A percentile compares a stretch with the other conserved stretches of the same genome.
Evolutionary conservation across 73 alveolate genomes (phyloP).

Genomic region (Stentor roeselii): DNA sequence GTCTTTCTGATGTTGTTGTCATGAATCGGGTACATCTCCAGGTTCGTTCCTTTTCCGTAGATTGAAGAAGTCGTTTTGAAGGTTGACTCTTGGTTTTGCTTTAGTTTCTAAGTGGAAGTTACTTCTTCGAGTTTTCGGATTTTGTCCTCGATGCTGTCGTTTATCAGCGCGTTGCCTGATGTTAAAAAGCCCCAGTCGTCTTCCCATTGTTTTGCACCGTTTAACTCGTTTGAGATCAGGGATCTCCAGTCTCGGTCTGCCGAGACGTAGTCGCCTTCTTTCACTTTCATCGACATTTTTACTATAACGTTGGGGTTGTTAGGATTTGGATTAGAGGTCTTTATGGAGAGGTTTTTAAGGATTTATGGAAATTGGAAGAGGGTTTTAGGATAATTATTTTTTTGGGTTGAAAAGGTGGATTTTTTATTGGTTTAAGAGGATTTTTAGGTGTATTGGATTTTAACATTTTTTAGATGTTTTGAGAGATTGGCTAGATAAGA

Average conservation of each 20-base stretch:
- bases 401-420: no score
- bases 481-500: no score
- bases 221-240: background rate
- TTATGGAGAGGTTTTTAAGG: no score
- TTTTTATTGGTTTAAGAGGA: no score
- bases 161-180: constrained; percentile 7
- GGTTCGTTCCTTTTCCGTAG: constrained; percentile 10
- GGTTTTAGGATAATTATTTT: no score
- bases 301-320: no score
- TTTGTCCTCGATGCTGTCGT: constrained; percentile 1
- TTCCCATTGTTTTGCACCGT: constrained; percentile 29
- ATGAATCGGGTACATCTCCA: background rate
- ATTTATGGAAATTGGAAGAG: no score
- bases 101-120: background rate
- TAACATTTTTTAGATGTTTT: no score
- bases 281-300: constrained; percentile 3
- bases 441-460: no score
- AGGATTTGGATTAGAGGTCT: no score
- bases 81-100: background rate
- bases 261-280: background rate
- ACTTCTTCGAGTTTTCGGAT: constrained; percentile 8
- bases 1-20: constrained; percentile 9
- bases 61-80: constrained; percentile 17
- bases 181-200: constrained; percentile 26
- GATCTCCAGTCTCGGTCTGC: constrained; percentile 27